Conservation (phyloP, 345 rosid species). For the Erysimum cheiranthoides region DNA sequence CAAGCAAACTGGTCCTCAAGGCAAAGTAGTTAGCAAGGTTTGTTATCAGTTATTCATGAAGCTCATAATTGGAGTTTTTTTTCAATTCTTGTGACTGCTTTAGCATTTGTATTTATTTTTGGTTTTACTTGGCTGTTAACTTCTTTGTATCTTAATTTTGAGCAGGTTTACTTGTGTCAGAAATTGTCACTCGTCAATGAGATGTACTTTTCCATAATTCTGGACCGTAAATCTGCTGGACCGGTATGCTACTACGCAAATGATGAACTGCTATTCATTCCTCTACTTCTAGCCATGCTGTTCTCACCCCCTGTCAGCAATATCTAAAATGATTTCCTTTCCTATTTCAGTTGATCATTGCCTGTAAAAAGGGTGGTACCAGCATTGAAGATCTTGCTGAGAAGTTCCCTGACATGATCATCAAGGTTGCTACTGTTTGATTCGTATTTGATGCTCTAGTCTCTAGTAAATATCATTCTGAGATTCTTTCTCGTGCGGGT, state of each 20-base stretch:
- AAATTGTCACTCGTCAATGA: constrained; percentile 93
- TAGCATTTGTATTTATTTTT: background rate
- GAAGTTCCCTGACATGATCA: constrained; percentile 95
- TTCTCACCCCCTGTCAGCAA: constrained; percentile 1
- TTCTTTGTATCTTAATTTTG: background rate
- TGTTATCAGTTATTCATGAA: constrained; percentile 25
- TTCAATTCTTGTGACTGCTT: background rate
- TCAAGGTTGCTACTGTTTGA: constrained; percentile 61
- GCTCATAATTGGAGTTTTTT: background rate
- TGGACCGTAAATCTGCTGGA: constrained; percentile 95
- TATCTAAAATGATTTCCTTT: constrained; percentile 6
- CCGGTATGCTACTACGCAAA: constrained; percentile 69
- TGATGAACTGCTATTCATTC: background rate
- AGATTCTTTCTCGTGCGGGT: constrained; percentile 13
- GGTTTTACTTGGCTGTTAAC: background rate
- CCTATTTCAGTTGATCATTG: constrained; percentile 79
- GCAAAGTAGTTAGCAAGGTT: constrained; percentile 99
- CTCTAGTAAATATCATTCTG: background rate
- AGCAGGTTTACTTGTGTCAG: constrained; percentile 93
- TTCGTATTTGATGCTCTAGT: background rate
- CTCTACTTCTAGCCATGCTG: background rate
- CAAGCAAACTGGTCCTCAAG: constrained; percentile 96
- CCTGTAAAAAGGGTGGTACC: constrained; percentile 97
- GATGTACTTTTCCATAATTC: constrained; percentile 98
- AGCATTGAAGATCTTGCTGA: constrained; percentile 99